These are phyloP conservation scores for Rhizopogon vinicolor DNA, from an alignment of 768 basidiomycete species.

Conservation along the genomic window DNA sequence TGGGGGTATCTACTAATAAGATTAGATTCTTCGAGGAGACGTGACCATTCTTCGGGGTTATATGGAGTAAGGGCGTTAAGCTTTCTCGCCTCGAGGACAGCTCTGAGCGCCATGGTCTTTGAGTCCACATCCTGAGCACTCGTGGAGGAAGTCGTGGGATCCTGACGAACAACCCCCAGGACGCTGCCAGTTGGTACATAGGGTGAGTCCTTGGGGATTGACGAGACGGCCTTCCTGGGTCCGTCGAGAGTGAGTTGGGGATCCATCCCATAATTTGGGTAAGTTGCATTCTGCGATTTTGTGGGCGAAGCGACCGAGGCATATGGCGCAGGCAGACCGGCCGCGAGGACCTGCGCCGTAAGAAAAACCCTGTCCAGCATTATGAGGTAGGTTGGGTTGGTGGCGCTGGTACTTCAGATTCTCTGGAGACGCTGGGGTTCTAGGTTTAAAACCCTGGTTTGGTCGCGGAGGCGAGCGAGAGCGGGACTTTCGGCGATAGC, in stretches of 20 bases:
- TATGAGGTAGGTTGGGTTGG: too few species aligned
- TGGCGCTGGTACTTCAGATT: too few species aligned
- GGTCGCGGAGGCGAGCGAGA: too few species aligned
- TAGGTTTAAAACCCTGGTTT: too few species aligned
- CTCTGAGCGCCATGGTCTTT: constrained; percentile 4
- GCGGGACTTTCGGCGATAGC: too few species aligned
- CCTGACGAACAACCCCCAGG: constrained; percentile 18
- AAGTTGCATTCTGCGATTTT: background rate
- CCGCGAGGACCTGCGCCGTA: too few species aligned
- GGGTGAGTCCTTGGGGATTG: constrained; percentile 5
- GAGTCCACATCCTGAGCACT: constrained; percentile 40
- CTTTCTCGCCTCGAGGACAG: constrained; percentile 1
- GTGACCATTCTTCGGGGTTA: background rate
- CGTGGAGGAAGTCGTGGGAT: constrained; percentile 24
- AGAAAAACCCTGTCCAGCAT: too few species aligned
- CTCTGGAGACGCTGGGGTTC: too few species aligned
- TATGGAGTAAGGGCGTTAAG: background rate
- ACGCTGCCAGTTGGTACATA: constrained; percentile 34
- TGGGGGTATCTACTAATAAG: background rate
- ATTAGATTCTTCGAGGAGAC: background rate
- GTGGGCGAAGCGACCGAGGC: too few species aligned
- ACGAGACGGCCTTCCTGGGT: background rate
- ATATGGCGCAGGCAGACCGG: too few species aligned
- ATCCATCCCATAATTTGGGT: background rate
- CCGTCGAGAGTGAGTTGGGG: background rate